These are phyloP conservation scores for Lyophyllum atratum DNA, from an alignment of 768 basidiomycete genomes.

Conservation along the genomic window DNA sequence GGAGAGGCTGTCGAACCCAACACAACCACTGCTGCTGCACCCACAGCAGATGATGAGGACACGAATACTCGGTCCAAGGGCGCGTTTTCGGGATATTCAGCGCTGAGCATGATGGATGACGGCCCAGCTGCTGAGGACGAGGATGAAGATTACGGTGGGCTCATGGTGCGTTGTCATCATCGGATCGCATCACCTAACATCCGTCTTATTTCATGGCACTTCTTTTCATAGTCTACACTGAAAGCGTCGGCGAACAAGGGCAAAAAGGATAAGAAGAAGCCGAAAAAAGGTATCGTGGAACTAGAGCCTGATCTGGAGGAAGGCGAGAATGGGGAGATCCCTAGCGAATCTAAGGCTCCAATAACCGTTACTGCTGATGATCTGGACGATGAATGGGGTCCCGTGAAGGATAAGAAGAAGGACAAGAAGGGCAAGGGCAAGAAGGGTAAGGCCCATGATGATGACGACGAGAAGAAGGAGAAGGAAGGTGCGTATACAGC, in stretches of 20 bases:
- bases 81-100: slow-evolving; percentile 55
- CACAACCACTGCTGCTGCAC: slow-evolving; percentile 33
- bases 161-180: slow-evolving; percentile 57
- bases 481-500: slow-evolving; percentile 21
- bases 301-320: slow-evolving; percentile 31
- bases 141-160: slow-evolving; percentile 70
- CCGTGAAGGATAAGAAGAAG: slow-evolving; percentile 65
- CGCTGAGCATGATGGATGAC: slow-evolving; percentile 45
- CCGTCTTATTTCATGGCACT: background rate
- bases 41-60: slow-evolving; percentile 42
- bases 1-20: slow-evolving; percentile 57
- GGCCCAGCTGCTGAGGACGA: slow-evolving; percentile 47
- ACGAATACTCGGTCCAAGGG: slow-evolving; percentile 18
- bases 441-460: slow-evolving; percentile 42
- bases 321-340: slow-evolving; percentile 26
- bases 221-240: slow-evolving; percentile 53
- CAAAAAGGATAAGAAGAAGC: slow-evolving; percentile 56
- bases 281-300: slow-evolving; percentile 53
- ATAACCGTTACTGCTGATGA: slow-evolving; percentile 68
- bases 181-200: background rate
- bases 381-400: slow-evolving; percentile 73
- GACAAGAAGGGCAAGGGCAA: slow-evolving; percentile 60
- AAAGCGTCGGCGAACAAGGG: slow-evolving; percentile 53
- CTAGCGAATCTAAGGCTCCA: slow-evolving; percentile 38
- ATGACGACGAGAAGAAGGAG: slow-evolving; percentile 39